Base-by-base conservation (phyloP, 441 rosid genomes). In the Euphorbia schlechtendalii region DNA sequence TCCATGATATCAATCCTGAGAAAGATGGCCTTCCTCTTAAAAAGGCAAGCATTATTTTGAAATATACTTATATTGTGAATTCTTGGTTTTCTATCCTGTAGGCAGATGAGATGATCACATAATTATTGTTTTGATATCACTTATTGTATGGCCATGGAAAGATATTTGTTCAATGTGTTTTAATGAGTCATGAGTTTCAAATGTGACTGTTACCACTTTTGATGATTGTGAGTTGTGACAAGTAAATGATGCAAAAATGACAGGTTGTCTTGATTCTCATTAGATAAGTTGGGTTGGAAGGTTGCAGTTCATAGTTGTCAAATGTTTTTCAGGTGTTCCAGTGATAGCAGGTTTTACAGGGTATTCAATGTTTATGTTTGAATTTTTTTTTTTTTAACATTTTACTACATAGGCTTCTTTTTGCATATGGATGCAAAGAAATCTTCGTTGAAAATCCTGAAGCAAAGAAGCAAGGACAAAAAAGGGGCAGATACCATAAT, bases 1-100 rank as follows among this genome's bases (percentile, higher is more conserved):
- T 95, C 69, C 99, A 95, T 70, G 93, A 84, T 60, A 85, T 92
- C 72, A 75, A 75, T 68, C 99, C 99, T 43, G 97, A 88, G 72
- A 95, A 86, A 79, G 98, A 80, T 71, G 89, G 96, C 67, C 89
- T 85, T 75, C 81, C 87, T 21, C 83, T 95, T 22, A 95, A 84
- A 79, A 92, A 92, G 97, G 98, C 80, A 78, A 63, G 74, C 63
- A 22, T 69, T 66, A 56, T 14, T 65, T 60, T 66, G 59, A 70
- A 51, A 48, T 58, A 48, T 59, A 59, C 49, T 74, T 54, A 53
- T 75, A 69, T 74, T 46, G 25, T 32, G 36, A 32, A 32, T 3
- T 32, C 36, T 32, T 32, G n/a, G 36, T 32, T 32, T 32, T 32
- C 36, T 32, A 32, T 32, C 46, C 10, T 9, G 1, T 53, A 59